Percentiles rank a stretch among this genome's conserved stretches.
Conservation (phyloP, 1,284 basidiomycete genomes). For the Cerioporus squamosus region DNA sequence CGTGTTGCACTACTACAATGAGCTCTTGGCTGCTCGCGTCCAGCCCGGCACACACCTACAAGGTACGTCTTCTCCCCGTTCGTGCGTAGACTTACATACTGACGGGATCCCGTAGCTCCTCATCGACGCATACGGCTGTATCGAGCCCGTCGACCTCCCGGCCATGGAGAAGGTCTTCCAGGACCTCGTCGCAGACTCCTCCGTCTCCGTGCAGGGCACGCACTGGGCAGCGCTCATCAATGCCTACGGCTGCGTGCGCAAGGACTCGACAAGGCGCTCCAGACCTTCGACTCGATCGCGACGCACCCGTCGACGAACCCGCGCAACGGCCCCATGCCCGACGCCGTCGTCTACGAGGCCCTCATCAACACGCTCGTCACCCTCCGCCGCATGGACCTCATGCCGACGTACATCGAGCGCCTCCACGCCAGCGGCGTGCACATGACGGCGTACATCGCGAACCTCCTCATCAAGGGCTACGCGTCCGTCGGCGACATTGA, state of each 20-base stretch:
- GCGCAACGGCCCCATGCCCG: constrained; percentile 51
- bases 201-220: constrained; percentile 73
- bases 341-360: constrained; percentile 91
- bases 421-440: constrained; percentile 73
- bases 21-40: constrained; percentile 69
- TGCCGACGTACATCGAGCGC: constrained; percentile 69
- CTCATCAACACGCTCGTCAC: constrained; percentile 88
- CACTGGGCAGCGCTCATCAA: constrained; percentile 96
- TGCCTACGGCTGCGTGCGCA: constrained; percentile 83
- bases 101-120: constrained; percentile 62
- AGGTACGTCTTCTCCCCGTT: constrained; percentile 50
- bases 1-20: constrained; percentile 79
- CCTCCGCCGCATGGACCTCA: constrained; percentile 80
- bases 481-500: constrained; percentile 75
- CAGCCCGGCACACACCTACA: constrained; percentile 88
- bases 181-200: constrained; percentile 53
- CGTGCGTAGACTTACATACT: constrained; percentile 11
- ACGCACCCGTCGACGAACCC: constrained; percentile 47
- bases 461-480: constrained; percentile 90
- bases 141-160: constrained; percentile 82
- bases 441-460: constrained; percentile 96
- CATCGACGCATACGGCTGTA: constrained; percentile 88
- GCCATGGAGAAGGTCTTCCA: constrained; percentile 80
- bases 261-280: constrained; percentile 81
- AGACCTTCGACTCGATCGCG: constrained; percentile 80